Base-by-base conservation (phyloP, 2,329 filamentous ascomycete species). In the Harringtonia aguacate region DNA sequence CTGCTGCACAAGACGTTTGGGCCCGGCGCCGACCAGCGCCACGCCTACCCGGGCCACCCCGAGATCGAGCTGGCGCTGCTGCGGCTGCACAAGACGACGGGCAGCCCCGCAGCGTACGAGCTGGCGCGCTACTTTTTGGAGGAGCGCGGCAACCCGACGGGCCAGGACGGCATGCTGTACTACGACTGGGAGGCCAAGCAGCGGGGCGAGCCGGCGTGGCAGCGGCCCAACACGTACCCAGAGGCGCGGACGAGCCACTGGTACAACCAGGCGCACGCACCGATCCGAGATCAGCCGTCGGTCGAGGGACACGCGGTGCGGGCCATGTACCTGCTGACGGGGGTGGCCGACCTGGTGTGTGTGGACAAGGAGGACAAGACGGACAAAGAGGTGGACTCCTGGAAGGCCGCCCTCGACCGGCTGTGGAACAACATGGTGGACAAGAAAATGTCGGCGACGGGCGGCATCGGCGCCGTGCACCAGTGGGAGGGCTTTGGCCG, bases 391-490 rank as follows among this genome's bases (percentile, higher is more conserved):
- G 22, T 17, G 17, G 20, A n/a, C n/a, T n/a, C 34, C 9, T 67
- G 66, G 51, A 47, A 59, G 15, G 53, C 55, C 0, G 61, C 73
- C 2, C 51, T 79, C 0, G 54, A 61, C 21, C 59, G 67, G 8
- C 58, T 80, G 4, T 81, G 76, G 77, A 55, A 66, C 28, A 77
- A 79, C 49, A 79, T 79, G 73, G 67, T 76, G 0, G 62, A 73
- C 34, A 67, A 67, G 45, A 81, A 79, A 53, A 76, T 80, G 70
- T 81, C 77, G 46, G 53, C 78, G 15, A 81, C 77, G 0, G 77
- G 77, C 1, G 76, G 75, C 1, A 71, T 81, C 40, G 77, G 77
- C 1, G 69, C 65, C 1, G 66, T 75, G 34, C 64, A 69, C 50
- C 71, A 78, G 53, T 77, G 71, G 70, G 70, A 80, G 56, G 74